Conservation (phyloP, 75 land plant species). For the Adiantum capillusveneris region DNA sequence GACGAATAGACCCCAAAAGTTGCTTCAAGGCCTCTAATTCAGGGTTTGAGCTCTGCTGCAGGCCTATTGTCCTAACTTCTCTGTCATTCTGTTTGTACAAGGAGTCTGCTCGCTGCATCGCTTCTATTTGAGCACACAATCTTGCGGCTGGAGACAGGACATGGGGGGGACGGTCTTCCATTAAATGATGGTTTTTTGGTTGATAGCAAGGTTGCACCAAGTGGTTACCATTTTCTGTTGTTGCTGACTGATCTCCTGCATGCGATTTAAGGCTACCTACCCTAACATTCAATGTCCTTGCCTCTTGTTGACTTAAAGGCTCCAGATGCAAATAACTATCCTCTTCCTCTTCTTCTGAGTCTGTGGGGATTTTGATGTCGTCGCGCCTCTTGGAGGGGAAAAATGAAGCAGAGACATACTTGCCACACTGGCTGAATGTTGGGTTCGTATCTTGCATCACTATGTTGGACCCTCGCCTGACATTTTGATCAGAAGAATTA, state of each 20-base stretch:
- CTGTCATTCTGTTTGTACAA: not conserved
- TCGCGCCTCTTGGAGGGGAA: conserved; percentile 4
- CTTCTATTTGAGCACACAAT: conserved; percentile 2
- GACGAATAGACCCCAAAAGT: not conserved
- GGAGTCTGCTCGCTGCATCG: not conserved
- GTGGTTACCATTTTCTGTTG: not conserved
- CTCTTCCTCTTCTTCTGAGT: not conserved
- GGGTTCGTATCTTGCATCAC: not conserved
- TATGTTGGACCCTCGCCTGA: too few species aligned
- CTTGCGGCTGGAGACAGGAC: not conserved
- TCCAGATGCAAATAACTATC: not conserved
- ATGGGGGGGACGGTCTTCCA: not conserved
- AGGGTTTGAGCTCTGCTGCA: not conserved
- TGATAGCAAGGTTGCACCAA: not conserved
- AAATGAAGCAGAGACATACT: conserved; percentile 5
- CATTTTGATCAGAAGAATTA: not conserved
- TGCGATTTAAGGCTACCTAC: too few species aligned
- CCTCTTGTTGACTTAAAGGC: not conserved
- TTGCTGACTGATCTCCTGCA: too few species aligned
- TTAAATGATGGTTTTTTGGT: not conserved
- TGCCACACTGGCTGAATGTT: conserved; percentile 4
- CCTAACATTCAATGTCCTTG: too few species aligned
- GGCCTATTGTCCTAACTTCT: not conserved
- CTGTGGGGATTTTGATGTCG: not conserved
- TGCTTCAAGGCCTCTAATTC: not conserved